Base-by-base conservation (phyloP, 805 yeast genomes). In the Dipodascus geniculatus region DNA sequence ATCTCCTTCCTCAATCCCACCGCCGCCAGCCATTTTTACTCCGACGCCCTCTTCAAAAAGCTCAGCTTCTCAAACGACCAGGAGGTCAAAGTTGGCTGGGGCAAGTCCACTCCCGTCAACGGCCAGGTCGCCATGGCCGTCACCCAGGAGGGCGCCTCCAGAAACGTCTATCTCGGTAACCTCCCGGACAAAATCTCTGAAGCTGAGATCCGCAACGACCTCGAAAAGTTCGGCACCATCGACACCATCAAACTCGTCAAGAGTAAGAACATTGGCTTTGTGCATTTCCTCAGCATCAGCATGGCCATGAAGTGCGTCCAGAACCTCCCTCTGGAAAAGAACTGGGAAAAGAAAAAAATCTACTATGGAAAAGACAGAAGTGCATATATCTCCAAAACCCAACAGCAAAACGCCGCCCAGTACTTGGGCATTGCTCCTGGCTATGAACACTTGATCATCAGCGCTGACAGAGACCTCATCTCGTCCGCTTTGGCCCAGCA, bases 331-430 rank as follows among this genome's bases (percentile, higher is more conserved):
- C 71, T 78, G 31, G 75, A 76, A 51, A 82, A 81, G 42, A 82
- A 81, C 62, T 91, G 89, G 73, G 73, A 77, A 54, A 84, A 82
- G 58, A 81, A 85, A 55, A 87, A 87, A 67, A 85, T 95, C 47
- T 87, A 80, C 62, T 90, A 87, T 64, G 98, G 97, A 56, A 90
- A 89, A 67, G 98, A 91, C 69, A 77, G 98, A 69, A 70, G 74
- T 72, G 96, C 96, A 1, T 88, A 88, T 63, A 87, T 91, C 48
- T 88, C 96, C 23, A 88, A 87, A 67, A 86, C 96, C 17, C 97
- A 93, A 69, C 96, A 89, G 70, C 96, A 90, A 65, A 89, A 91
- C 66, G 98, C 97, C 19, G 96, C 96, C 2, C 96, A 90, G 67
- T 91, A 88, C 65, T 71, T 91, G 53, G 96, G 97, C 1, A 74